Evolutionary conservation across 2,329 filamentous ascomycete genomes (phyloP), one percentile per base, ranked within the genome.

Genomic region (Aspergillus udagawae): DNA sequence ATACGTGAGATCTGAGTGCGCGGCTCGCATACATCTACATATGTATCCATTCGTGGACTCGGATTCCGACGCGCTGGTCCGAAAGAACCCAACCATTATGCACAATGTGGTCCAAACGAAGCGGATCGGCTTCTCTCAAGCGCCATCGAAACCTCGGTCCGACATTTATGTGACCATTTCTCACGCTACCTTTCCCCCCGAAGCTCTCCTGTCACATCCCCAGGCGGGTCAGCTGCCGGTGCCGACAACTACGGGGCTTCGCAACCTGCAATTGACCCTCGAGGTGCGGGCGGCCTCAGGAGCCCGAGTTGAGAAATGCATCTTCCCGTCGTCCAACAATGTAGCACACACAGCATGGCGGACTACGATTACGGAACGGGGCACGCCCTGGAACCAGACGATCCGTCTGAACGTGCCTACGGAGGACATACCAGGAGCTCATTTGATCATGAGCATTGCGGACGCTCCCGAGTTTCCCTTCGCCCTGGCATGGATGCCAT

Each of bases 151-250:
- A 70, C 82, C 89, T 17, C 83, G 95, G 66, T 97, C 92, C 10
- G 95, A 99, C 72, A 97, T 99, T 52, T 99, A 99, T 70, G 75
- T 99, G 48, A 97, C 92, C 0, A 75, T 99, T 50, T 86, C 86
- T 57, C 87, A 91, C 61, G 90, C 91, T 0, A 81, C 87, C n/a
- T 79, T 99, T 25, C 87, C 88, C 20, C 86, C 86, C 56, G 82
- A 85, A 62, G 83, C 83, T 10, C 78, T 83, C 44, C 74, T 88
- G 23, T 83, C 85, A 8, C 86, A 89, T 67, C 85, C 86, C 0
- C 91, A 96, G 66, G 87, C 89, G 35, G 91, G 91, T n/a, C 90
- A 89, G 60, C 87, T 93, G 10, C 86, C 88, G 1, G 79, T 93
- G 1, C 82, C 90, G 29, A 82, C 87, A 2, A 79, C 80, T 17